Percentiles rank a stretch among this genome's conserved stretches.
These are phyloP conservation scores for Kwoniella pini DNA, from an alignment of 768 basidiomycete genomes.

Conservation along the genomic window DNA sequence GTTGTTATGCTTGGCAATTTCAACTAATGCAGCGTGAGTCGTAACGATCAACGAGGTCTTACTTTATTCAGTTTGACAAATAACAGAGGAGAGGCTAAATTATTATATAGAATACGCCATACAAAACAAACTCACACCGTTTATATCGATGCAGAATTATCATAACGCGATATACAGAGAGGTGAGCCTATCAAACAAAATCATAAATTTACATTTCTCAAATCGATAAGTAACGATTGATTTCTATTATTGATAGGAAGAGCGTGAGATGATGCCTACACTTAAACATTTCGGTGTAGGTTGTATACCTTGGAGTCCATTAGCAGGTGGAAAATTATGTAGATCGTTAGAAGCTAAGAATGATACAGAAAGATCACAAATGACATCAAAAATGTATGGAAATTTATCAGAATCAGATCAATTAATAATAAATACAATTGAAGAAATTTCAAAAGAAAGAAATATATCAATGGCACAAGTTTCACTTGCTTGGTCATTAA, in stretches of 20 bases:
- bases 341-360: background rate
- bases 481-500: slow-evolving; percentile 57
- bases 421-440: slow-evolving; percentile 56
- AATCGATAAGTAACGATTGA: too few relatives aligned
- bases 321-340: slow-evolving; percentile 5
- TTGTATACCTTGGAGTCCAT: slow-evolving; percentile 27
- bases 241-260: slow-evolving; percentile 22
- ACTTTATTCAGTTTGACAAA: too few relatives aligned
- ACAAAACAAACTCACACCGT: slow-evolving; percentile 62
- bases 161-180: slow-evolving; percentile 66
- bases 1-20: slow-evolving; percentile 39
- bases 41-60: too few relatives aligned
- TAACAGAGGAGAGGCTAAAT: too few relatives aligned
- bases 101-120: slow-evolving; percentile 66
- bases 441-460: slow-evolving; percentile 57
- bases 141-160: slow-evolving; percentile 72
- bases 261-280: slow-evolving; percentile 52
- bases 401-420: slow-evolving; percentile 45
- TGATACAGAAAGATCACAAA: slow-evolving; percentile 10
- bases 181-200: slow-evolving; percentile 42
- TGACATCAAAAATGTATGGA: slow-evolving; percentile 1
- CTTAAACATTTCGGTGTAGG: slow-evolving; percentile 59
- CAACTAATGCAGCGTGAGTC: slow-evolving; percentile 47
- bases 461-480: slow-evolving; percentile 59
- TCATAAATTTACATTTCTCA: too few relatives aligned